Evolutionary conservation across 108 stramenopile genomes (phyloP).

Genomic region (Aurantiochytrium sp.): DNA sequence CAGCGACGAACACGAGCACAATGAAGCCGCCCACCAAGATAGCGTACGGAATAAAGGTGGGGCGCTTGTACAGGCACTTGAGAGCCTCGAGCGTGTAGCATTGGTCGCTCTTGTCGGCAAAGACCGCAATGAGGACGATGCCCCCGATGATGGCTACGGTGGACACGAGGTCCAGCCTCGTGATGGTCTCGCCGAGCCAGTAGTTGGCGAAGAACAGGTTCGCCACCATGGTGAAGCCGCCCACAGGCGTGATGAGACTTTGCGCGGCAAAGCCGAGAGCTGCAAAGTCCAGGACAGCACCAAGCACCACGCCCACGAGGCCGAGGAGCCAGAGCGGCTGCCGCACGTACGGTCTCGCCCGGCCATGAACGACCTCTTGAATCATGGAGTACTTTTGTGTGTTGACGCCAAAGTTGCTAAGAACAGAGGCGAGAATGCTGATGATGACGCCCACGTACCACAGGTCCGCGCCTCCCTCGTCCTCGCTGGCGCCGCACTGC

Average conservation of each 20-base stretch:
- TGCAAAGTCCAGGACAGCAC: conserved; percentile 14
- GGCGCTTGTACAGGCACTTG: not conserved
- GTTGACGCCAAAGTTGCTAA: conserved; percentile 16
- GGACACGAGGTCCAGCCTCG: not conserved
- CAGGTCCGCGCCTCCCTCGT: not conserved
- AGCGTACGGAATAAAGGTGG: not conserved
- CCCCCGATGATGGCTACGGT: conserved; percentile 17
- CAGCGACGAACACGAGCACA: not conserved
- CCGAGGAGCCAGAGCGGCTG: conserved; percentile 6
- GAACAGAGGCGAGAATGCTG: not conserved
- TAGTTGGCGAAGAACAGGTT: conserved; percentile 22
- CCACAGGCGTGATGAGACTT: conserved; percentile 24
- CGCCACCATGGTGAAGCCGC: conserved; percentile 21
- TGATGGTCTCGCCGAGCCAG: conserved; percentile 19
- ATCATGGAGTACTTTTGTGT: conserved; percentile 21
- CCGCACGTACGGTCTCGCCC: not conserved
- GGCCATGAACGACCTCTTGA: not conserved
- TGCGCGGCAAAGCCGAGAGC: conserved; percentile 22
- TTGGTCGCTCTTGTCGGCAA: not conserved
- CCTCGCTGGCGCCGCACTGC: not conserved
- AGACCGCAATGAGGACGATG: not conserved
- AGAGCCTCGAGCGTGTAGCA: conserved; percentile 15
- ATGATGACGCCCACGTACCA: not conserved
- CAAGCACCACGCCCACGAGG: not conserved
- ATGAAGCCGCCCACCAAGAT: not conserved